Conservation (phyloP, 2,329 filamentous ascomycete genomes). For the Fusarium poae region DNA sequence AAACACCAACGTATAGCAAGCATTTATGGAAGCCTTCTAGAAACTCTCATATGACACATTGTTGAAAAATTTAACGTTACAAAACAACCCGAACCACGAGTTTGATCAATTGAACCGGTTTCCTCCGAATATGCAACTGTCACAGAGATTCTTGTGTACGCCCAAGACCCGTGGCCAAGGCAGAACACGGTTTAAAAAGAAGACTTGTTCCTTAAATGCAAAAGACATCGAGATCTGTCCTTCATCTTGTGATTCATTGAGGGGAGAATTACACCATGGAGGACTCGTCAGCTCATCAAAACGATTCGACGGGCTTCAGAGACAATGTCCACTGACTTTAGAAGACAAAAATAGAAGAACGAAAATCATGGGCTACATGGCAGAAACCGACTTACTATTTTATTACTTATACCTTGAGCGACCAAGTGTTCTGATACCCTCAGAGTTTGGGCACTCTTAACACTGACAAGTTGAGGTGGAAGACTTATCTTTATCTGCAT, state of each 20-base stretch:
- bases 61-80: constrained; percentile 10
- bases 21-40: constrained; percentile 26
- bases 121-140: constrained; percentile 23
- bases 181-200: constrained; percentile 9
- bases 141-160: constrained; percentile 14
- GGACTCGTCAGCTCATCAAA: constrained; percentile 22
- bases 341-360: too few species aligned
- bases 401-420: too few species aligned
- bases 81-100: constrained; percentile 23
- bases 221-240: constrained; percentile 30
- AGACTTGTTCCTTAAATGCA: not conserved
- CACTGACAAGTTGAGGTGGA: not conserved
- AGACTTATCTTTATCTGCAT: not conserved
- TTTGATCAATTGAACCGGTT: constrained; percentile 10
- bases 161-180: constrained; percentile 13
- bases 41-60: constrained; percentile 12
- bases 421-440: too few species aligned
- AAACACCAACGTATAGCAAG: not conserved
- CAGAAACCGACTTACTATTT: too few species aligned
- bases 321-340: too few species aligned
- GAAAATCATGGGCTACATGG: too few species aligned
- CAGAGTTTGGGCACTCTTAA: not conserved
- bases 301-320: not conserved
- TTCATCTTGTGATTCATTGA: constrained; percentile 30
- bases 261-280: not conserved